Evolutionary conservation across 1,284 basidiomycete genomes (phyloP).

Genomic region (Rhodotorula mucilaginosa): DNA sequence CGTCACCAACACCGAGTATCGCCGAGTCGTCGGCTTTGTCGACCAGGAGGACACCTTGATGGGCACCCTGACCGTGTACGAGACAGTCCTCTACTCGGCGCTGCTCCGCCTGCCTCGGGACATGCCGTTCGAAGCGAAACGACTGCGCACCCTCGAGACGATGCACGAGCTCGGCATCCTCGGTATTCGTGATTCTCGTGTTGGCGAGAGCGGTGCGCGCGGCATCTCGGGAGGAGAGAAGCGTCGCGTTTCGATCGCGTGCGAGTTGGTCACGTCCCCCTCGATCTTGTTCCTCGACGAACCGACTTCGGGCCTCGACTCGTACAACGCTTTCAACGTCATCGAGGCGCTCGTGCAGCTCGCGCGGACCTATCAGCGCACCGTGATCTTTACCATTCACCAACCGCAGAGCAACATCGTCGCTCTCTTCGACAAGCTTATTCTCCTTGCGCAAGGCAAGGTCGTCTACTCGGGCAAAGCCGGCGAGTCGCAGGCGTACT

Average conservation of each 20-base stretch:
- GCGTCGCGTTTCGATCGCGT: conserved; percentile 92
- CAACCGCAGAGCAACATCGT: conserved; percentile 98
- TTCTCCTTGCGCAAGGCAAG: conserved; percentile 79
- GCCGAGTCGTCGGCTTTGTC: conserved; percentile 84
- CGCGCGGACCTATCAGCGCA: conserved; percentile 86
- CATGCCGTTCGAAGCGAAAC: conserved; percentile 92
- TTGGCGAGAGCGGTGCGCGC: conserved; percentile 80
- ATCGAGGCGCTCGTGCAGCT: conserved; percentile 82
- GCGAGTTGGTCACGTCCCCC: conserved; percentile 93
- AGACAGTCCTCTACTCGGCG: conserved; percentile 92
- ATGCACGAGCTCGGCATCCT: conserved; percentile 93
- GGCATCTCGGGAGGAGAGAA: conserved; percentile 96
- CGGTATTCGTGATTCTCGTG: conserved; percentile 82
- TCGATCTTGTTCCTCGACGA: conserved; percentile 95
- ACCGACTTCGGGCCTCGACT: conserved; percentile 92
- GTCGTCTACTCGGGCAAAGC: conserved; percentile 79
- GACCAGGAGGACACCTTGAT: conserved; percentile 98
- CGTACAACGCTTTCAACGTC: conserved; percentile 93
- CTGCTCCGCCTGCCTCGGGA: conserved; percentile 83
- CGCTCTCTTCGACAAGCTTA: conserved; percentile 84
- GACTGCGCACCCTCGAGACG: conserved; percentile 88
- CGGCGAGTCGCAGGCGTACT: conserved; percentile 72
- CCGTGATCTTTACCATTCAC: conserved; percentile 95
- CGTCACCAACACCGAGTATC: conserved; percentile 73
- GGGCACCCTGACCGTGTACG: conserved; percentile 93